Base-by-base conservation (phyloP, 306 rosid genomes). In the Astragalus glycyphyllos region DNA sequence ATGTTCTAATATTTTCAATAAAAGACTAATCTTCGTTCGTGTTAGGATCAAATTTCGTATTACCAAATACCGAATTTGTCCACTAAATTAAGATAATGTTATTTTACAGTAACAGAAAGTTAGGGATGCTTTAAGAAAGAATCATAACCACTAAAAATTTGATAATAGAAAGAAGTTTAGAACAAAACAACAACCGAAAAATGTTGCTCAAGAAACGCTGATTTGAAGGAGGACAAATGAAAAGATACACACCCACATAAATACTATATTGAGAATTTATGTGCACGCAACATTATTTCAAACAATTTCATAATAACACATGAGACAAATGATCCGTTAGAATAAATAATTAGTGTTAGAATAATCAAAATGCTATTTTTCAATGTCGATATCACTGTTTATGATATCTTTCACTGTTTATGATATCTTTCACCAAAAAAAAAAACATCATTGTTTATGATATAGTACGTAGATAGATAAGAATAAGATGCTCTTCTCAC, bases 391-490 rank as follows among this genome's bases (percentile, higher is more conserved):
- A 74, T 74, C 51, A 80, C 69, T 69, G 69, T 64, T 73, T 58
- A 66, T n/a, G 49, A 8, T 51, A 8, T 34, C n/a, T n/a, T n/a
- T n/a, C n/a, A n/a, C n/a, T n/a, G n/a, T n/a, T n/a, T n/a, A n/a
- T n/a, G n/a, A n/a, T n/a, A n/a, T n/a, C n/a, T n/a, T n/a, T n/a
- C n/a, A n/a, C n/a, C n/a, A n/a, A n/a, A n/a, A n/a, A n/a, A n/a
- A n/a, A n/a, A n/a, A n/a, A n/a, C n/a, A 74, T 74, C 51, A 80
- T 74, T 69, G 69, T 64, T 73, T 58, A 66, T n/a, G 49, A 8
- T 51, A 8, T 34, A 15, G 53, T 29, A 6, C 47, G 26, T 26
- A 26, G 31, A 26, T 26, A 26, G 31, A 26, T 26, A 26, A 26
- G 1, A 23, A 26, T 55, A 58, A 70, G 76, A 71, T 72, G 74